These are phyloP conservation scores for Aspergillus sp. DNA, from an alignment of 2,329 filamentous ascomycete genomes.

Conservation along the genomic window DNA sequence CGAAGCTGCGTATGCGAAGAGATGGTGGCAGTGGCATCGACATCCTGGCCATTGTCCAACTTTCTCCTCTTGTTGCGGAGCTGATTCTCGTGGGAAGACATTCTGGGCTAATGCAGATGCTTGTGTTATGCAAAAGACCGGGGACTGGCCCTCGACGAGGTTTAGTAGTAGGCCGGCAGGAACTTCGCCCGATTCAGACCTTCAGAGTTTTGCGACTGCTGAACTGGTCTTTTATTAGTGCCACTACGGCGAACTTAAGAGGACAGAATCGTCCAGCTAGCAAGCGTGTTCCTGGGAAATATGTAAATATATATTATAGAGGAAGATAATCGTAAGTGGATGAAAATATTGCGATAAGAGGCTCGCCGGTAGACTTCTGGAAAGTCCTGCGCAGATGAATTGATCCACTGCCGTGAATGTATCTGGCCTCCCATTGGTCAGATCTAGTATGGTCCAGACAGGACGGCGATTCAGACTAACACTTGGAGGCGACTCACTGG, in stretches of 20 bases:
- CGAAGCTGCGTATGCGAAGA: conserved; percentile 65
- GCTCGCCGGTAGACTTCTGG: not conserved
- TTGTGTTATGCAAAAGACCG: not conserved
- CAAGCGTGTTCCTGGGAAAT: not conserved
- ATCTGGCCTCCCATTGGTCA: not conserved
- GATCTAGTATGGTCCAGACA: not conserved
- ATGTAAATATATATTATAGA: not conserved
- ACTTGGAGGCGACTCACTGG: too few species aligned
- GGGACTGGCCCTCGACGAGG: not conserved
- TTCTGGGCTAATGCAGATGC: conserved; percentile 25
- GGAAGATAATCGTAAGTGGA: not conserved
- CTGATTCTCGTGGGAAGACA: conserved; percentile 39
- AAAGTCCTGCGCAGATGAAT: not conserved
- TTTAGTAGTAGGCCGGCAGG: conserved; percentile 1
- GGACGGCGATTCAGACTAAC: not conserved
- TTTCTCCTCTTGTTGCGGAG: conserved; percentile 44
- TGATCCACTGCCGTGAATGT: not conserved
- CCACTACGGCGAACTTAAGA: not conserved
- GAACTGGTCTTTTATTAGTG: conserved; percentile 16
- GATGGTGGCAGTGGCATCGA: conserved; percentile 27
- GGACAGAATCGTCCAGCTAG: not conserved
- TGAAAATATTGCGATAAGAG: not conserved
- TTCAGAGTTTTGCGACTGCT: conserved; percentile 25
- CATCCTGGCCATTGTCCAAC: conserved; percentile 31
- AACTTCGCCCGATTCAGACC: conserved; percentile 1